Base-by-base conservation (phyloP, 2,329 filamentous ascomycete species). In the Aspergillus calidoustus region DNA sequence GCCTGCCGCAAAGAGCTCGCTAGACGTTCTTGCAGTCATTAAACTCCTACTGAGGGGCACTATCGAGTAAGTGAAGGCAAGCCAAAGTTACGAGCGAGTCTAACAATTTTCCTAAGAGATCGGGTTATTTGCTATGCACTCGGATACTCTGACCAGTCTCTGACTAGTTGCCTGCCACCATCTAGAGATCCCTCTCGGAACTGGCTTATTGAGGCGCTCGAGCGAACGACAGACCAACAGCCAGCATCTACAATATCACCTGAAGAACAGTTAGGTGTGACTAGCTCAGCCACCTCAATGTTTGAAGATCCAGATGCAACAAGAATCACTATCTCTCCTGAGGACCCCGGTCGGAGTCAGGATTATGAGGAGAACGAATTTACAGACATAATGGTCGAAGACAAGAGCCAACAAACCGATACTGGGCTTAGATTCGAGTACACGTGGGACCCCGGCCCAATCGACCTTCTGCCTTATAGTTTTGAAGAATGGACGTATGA, bases 91-190 rank as follows among this genome's bases (percentile, higher is more conserved):
- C n/a, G 46, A 22, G 46, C 23, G 22, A 48, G 11, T 19, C 46
- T 48, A 48, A 48, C 23, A 17, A 22, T 17, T 48, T 17, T 17
- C 46, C 23, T 48, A n/a, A 48, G 46, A 48, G 46, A 48, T 48
- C 46, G 46, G 22, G 46, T 19, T 48, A 48, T 48, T 48, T 48
- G 46, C 46, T 48, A 48, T 48, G 46, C 46, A 48, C 46, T 48
- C 46, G 46, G 46, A 48, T 48, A 48, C 46, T 19, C 46, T 48
- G 46, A 19, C 46, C n/a, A 19, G 46, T 48, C 19, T 48, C 23
- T 48, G 46, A 48, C 46, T 48, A 19, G 23, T 7, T 48, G 46
- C 46, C 23, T 48, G 46, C 46, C 46, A 19, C 46, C 46, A 48
- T 48, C n/a, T 48, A 48, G 46, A 19, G 46, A 48, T 48, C 46